Evolutionary conservation across 345 rosid genomes (phyloP).

Genomic region (Murraya paniculata): DNA sequence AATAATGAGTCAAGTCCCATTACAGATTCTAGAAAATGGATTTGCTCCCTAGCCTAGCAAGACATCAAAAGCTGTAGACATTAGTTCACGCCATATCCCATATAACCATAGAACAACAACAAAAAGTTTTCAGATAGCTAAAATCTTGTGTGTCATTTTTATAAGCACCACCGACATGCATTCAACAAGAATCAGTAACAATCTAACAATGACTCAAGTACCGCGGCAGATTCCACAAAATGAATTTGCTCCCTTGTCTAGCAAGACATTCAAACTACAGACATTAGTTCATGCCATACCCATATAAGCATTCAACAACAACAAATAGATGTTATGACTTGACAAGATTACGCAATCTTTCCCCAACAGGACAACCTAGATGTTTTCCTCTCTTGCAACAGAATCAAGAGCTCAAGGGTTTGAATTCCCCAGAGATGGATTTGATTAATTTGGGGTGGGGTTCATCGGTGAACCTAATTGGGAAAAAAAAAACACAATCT

Average conservation of each 20-base stretch:
- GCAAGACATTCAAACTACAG: background rate
- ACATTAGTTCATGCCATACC: background rate
- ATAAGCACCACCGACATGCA: background rate
- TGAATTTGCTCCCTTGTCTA: background rate
- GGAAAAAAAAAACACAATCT: too few relatives aligned
- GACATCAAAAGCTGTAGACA: background rate
- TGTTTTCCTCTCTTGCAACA: background rate
- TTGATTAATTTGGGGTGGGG: too few relatives aligned
- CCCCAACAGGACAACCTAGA: background rate
- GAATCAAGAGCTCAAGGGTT: too few relatives aligned
- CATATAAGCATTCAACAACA: background rate
- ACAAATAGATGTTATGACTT: background rate
- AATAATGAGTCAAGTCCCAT: background rate
- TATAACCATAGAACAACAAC: background rate
- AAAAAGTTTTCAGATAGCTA: background rate
- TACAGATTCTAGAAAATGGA: background rate
- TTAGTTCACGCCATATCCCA: background rate
- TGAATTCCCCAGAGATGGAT: too few relatives aligned
- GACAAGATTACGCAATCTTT: background rate
- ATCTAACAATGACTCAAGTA: background rate
- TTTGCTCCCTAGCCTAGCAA: background rate
- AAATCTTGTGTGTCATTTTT: background rate
- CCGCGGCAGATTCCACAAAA: background rate
- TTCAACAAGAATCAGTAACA: background rate
- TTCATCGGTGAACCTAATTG: too few relatives aligned